phyloP scores from a whole-genome alignment of 2,329 filamentous ascomycete species.

The Neurospora sp. region DNA sequence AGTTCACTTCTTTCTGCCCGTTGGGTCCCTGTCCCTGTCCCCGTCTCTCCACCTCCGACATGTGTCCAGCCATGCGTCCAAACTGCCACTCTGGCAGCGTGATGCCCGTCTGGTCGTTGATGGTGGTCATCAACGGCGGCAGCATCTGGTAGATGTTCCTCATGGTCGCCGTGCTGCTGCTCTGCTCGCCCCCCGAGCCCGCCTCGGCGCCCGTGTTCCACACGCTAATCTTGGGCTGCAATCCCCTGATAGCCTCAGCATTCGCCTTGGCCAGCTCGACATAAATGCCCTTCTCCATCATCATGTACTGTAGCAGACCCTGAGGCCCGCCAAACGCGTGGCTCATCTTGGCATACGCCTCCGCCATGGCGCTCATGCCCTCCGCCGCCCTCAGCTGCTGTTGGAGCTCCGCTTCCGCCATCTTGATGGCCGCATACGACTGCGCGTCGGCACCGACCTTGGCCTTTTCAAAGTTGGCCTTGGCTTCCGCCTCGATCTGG shows the following conservation, averaged over 20 bases:
- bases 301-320: slow-evolving; percentile 73
- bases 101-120: slow-evolving; percentile 84
- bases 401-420: slow-evolving; percentile 41
- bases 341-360: slow-evolving; percentile 65
- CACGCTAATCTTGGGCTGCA: slow-evolving; percentile 82
- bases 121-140: slow-evolving; percentile 73
- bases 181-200: slow-evolving; percentile 29
- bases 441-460: slow-evolving; percentile 34
- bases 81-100: slow-evolving; percentile 69
- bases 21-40: neutral
- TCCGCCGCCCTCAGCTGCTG: slow-evolving; percentile 65
- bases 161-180: slow-evolving; percentile 50
- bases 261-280: slow-evolving; percentile 71
- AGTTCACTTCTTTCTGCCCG: neutral
- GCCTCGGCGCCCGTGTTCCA: slow-evolving; percentile 67
- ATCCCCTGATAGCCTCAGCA: slow-evolving; percentile 61
- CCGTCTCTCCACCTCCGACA: slow-evolving; percentile 19
- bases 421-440: slow-evolving; percentile 30
- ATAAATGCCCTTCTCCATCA: slow-evolving; percentile 77
- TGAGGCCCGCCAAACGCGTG: slow-evolving; percentile 67
- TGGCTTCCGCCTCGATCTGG: slow-evolving; percentile 53
- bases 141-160: slow-evolving; percentile 78
- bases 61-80: slow-evolving; percentile 33
- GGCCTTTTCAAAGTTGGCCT: slow-evolving; percentile 41
- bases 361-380: slow-evolving; percentile 66